A percentile compares a stretch with the other conserved stretches of the same genome.
phyloP scores from a whole-genome alignment of 768 basidiomycete species.

The Hortiboletus flavorubellus region DNA sequence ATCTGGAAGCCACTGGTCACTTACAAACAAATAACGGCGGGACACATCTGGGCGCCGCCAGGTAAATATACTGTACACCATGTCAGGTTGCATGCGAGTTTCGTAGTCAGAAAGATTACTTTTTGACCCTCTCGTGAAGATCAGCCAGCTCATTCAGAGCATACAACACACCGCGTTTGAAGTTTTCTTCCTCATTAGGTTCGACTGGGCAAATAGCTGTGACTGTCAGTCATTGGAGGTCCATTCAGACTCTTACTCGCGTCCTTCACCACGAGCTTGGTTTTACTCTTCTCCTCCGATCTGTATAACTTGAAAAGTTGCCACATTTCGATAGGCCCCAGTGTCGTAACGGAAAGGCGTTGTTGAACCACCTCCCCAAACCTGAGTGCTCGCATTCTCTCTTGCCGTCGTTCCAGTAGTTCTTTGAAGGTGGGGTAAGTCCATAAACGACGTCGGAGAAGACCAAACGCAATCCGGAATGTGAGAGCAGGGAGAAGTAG shows the following conservation, averaged over 20 bases:
- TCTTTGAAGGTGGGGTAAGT: slow-evolving; percentile 55
- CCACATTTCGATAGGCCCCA: slow-evolving; percentile 54
- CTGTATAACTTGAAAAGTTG: slow-evolving; percentile 44
- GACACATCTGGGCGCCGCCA: slow-evolving; percentile 60
- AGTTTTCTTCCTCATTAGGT: slow-evolving; percentile 33
- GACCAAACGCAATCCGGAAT: slow-evolving; percentile 43
- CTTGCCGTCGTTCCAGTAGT: slow-evolving; percentile 48
- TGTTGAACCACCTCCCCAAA: slow-evolving; percentile 50
- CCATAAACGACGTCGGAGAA: slow-evolving; percentile 47
- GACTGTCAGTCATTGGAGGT: not conserved
- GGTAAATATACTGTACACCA: slow-evolving; percentile 50
- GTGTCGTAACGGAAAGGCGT: slow-evolving; percentile 44
- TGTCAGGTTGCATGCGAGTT: not conserved
- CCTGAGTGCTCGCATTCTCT: slow-evolving; percentile 47
- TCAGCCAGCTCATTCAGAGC: slow-evolving; percentile 50
- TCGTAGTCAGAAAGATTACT: slow-evolving; percentile 37
- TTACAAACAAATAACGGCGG: slow-evolving; percentile 45
- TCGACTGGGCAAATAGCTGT: slow-evolving; percentile 1
- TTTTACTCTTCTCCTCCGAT: slow-evolving; percentile 34
- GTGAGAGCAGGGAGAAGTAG: slow-evolving; percentile 52
- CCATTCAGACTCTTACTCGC: not conserved
- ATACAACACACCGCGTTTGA: slow-evolving; percentile 42
- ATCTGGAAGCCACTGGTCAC: slow-evolving; percentile 7
- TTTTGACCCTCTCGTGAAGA: slow-evolving; percentile 60
- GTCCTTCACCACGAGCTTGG: slow-evolving; percentile 22